Conservation (phyloP, 1,284 basidiomycete genomes). For the Pisolithus thermaeus region DNA sequence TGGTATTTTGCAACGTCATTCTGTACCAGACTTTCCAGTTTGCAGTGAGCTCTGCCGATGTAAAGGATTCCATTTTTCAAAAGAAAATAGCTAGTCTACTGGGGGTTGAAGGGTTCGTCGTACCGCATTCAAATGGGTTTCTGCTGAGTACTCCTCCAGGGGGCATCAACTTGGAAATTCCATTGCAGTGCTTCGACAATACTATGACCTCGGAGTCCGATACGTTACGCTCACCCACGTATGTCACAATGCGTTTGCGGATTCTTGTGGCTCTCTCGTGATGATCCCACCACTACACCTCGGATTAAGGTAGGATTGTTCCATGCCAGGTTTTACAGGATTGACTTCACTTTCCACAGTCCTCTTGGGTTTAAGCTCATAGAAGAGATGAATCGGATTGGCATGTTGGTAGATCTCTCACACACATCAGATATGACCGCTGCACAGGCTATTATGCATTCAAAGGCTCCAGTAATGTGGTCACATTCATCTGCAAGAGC, state of each 20-base stretch:
- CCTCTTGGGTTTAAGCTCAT: conserved; percentile 69
- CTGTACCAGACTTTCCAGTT: conserved; percentile 60
- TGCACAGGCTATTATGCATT: conserved; percentile 60
- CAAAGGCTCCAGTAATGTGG: conserved; percentile 82
- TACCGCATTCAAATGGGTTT: background rate
- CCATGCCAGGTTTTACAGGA: background rate
- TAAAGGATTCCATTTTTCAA: conserved; percentile 53
- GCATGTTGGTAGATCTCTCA: conserved; percentile 77
- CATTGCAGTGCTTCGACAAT: conserved; percentile 72
- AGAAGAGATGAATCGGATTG: conserved; percentile 87
- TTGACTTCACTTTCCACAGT: conserved; percentile 31
- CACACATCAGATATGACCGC: conserved; percentile 87
- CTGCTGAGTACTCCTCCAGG: conserved; percentile 33
- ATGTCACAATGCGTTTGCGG: conserved; percentile 92
- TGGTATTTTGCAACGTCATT: background rate
- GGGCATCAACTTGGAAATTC: conserved; percentile 90
- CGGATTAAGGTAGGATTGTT: conserved; percentile 56
- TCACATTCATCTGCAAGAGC: conserved; percentile 78
- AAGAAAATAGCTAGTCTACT: conserved; percentile 83
- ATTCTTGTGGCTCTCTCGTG: conserved; percentile 65
- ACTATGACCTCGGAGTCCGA: conserved; percentile 76
- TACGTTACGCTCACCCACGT: conserved; percentile 86
- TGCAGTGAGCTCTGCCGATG: conserved; percentile 53
- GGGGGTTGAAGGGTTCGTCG: conserved; percentile 81
- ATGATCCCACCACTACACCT: conserved; percentile 54